A percentile compares a stretch with the other conserved stretches of the same genome.
Conservation (phyloP, 2,329 filamentous ascomycete species). For the Aspergillus transmontanensis region DNA sequence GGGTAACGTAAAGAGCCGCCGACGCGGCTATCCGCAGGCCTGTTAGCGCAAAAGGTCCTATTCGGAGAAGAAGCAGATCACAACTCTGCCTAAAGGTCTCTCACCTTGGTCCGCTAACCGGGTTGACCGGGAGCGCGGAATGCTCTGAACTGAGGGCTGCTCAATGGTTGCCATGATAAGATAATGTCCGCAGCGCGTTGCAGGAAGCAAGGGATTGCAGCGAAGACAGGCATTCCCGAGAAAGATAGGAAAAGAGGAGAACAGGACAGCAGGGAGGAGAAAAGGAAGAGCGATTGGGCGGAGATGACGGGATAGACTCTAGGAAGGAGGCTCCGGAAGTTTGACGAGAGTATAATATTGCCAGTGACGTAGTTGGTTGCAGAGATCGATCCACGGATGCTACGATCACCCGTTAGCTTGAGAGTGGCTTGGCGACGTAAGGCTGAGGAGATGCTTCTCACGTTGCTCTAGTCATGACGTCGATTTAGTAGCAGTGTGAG, state of each 20-base stretch:
- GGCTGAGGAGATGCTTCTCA: conserved; percentile 3
- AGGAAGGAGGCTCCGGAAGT: conserved; percentile 26
- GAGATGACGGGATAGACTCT: conserved; percentile 14
- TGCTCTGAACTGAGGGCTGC: conserved; percentile 23
- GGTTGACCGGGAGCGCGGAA: conserved; percentile 27
- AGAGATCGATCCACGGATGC: conserved; percentile 25
- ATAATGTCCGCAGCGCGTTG: conserved; percentile 13
- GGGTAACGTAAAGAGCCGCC: conserved; percentile 61
- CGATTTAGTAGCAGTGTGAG: background rate
- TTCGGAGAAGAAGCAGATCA: background rate
- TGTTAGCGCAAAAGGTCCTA: conserved; percentile 1
- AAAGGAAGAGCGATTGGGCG: conserved; percentile 8
- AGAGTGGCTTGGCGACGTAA: conserved; percentile 4
- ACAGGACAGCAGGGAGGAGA: conserved; percentile 12
- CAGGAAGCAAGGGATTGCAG: conserved; percentile 10
- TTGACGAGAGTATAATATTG: conserved; percentile 19
- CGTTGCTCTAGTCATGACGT: conserved; percentile 24
- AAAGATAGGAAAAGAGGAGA: conserved; percentile 4
- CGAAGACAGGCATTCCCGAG: conserved; percentile 24
- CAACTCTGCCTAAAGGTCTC: conserved; percentile 13
- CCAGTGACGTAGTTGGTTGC: conserved; percentile 37
- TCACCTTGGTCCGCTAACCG: conserved; percentile 40
- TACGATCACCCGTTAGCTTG: conserved; percentile 11
- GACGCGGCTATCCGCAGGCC: conserved; percentile 53
- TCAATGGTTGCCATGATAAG: conserved; percentile 36